Evolutionary conservation across 1,284 basidiomycete species (phyloP).

Genomic region (Heterobasidion occidentale): DNA sequence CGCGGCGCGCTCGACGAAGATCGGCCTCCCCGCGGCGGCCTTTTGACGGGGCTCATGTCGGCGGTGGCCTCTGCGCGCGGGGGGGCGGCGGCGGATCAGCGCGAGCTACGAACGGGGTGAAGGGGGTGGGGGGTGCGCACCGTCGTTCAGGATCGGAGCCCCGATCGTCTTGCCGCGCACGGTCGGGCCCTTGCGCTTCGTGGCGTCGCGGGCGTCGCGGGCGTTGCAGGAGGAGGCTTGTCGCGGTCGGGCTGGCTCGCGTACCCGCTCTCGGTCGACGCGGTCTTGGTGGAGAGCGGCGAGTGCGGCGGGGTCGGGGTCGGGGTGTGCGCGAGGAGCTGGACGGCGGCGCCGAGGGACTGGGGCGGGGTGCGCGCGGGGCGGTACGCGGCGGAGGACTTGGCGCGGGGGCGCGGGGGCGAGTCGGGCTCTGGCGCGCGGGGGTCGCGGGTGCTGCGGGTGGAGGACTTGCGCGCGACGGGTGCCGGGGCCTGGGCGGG

Average conservation of each 20-base stretch:
- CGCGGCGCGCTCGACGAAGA: constrained; percentile 40
- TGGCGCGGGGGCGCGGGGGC: background rate
- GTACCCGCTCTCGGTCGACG: constrained; percentile 12
- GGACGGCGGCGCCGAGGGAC: constrained; percentile 31
- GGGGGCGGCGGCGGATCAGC: background rate
- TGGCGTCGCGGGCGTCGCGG: constrained; percentile 5
- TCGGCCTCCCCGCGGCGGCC: constrained; percentile 54
- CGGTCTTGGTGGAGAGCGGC: constrained; percentile 1
- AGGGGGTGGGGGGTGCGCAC: constrained; percentile 26
- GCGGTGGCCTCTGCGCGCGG: constrained; percentile 50
- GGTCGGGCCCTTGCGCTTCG: constrained; percentile 9
- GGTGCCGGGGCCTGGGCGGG: background rate
- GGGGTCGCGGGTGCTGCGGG: background rate
- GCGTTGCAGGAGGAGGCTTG: background rate
- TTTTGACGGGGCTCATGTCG: constrained; percentile 69
- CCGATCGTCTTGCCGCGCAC: constrained; percentile 58
- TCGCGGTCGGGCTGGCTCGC: constrained; percentile 4
- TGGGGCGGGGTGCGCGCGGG: constrained; percentile 23
- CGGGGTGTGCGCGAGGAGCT: constrained; percentile 16
- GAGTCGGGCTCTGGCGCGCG: background rate
- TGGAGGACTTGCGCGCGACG: background rate
- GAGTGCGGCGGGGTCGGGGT: constrained; percentile 8
- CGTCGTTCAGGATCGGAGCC: constrained; percentile 54
- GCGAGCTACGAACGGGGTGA: background rate
- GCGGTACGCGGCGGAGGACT: constrained; percentile 1